phyloP scores from a whole-genome alignment of 1,284 basidiomycete genomes.

The Pseudozyma flocculosa region DNA sequence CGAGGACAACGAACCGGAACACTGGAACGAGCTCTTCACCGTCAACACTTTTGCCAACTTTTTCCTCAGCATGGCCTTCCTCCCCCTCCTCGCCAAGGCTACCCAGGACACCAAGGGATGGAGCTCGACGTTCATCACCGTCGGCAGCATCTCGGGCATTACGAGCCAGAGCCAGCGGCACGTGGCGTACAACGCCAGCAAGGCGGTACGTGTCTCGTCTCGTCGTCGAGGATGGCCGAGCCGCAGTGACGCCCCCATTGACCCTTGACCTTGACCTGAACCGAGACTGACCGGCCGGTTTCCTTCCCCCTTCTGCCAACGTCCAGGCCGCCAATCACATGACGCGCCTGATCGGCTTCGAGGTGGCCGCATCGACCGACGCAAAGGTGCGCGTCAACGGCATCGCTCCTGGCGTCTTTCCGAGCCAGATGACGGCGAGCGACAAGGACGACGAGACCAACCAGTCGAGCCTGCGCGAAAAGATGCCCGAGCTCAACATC shows the following conservation, averaged over 20 bases:
- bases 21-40: constrained; percentile 45
- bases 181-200: constrained; percentile 43
- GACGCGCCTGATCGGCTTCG: constrained; percentile 31
- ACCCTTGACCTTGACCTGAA: too few species aligned
- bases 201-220: constrained; percentile 5
- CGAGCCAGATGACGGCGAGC: constrained; percentile 38
- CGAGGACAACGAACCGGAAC: constrained; percentile 37
- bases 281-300: too few species aligned
- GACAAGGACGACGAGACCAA: constrained; percentile 29
- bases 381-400: constrained; percentile 42
- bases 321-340: constrained; percentile 35
- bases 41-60: constrained; percentile 34
- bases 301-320: too few species aligned
- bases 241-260: too few species aligned
- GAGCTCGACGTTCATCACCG: constrained; percentile 31
- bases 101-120: constrained; percentile 22
- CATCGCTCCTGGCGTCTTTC: constrained; percentile 45
- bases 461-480: constrained; percentile 29
- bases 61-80: constrained; percentile 37
- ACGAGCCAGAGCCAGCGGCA: constrained; percentile 39
- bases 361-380: constrained; percentile 27
- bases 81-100: constrained; percentile 34
- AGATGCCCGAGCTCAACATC: constrained; percentile 27
- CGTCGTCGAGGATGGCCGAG: too few species aligned
- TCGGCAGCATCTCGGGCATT: constrained; percentile 28